Base-by-base conservation (phyloP, 768 basidiomycete genomes). In the Russula sp. region DNA sequence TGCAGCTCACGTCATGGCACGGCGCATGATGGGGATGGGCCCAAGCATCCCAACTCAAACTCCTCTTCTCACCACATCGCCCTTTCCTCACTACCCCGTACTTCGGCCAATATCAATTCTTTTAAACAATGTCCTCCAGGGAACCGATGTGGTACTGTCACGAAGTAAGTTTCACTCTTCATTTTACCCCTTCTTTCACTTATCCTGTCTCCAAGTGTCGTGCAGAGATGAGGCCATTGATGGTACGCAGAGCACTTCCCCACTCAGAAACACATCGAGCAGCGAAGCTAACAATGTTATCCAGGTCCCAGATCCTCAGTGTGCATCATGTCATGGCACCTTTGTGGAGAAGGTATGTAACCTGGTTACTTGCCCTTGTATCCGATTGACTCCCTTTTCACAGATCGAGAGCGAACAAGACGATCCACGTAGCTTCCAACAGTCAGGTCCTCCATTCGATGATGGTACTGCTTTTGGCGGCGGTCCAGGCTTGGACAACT, bases 181-280 rank as follows among this genome's bases (percentile, higher is more conserved):
- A 8, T 6, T 44, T 22, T 27, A 51, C 53, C 52, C 54, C 18
- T 27, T 20, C 65, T 13, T 49, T 60, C 52, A 61, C 49, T 64
- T 27, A 57, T 31, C 40, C 6, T 58, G 55, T 37, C 49, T 62
- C 14, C 70, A 34, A 94, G 93, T 96, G 94, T 71, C 81, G 86
- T 72, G 85, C 89, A 57, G 91, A 95, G 75, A 94, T 91, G 91
- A 77, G 87, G 57, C 91, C 93, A 1, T 76, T 94, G 51, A 91
- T 89, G 88, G 91, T 92, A 67, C 47, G 64, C 63, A 61, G 16
- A n/a, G 49, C n/a, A 18, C 20, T n/a, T 16, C 20, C 11, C 40
- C 34, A 13, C 39, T 32, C 63, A 32, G 59, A 68, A 65, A 65
- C 53, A 54, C 66, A 32, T 34, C 42, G 57, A 51, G 40, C 32